These are phyloP conservation scores for Helotiales sp. DNA, from an alignment of 2,329 filamentous ascomycete genomes.

Conservation along the genomic window DNA sequence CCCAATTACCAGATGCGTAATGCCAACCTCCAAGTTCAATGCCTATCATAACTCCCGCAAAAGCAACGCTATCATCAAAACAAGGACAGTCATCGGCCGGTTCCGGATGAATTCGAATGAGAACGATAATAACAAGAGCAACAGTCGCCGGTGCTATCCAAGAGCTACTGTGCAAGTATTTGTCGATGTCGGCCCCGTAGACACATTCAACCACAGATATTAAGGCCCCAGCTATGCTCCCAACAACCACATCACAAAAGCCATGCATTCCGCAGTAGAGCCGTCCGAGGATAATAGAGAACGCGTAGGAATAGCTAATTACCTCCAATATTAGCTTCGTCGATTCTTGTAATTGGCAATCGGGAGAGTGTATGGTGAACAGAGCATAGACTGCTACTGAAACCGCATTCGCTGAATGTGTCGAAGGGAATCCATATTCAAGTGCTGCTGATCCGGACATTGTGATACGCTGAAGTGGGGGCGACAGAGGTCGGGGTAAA, in stretches of 20 bases:
- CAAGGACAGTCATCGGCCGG: slow-evolving; percentile 96
- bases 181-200: slow-evolving; percentile 63
- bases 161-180: slow-evolving; percentile 65
- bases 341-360: slow-evolving; percentile 59
- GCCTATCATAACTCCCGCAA: slow-evolving; percentile 87
- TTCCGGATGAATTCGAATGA: slow-evolving; percentile 90
- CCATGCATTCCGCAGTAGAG: slow-evolving; percentile 99
- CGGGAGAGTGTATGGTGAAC: slow-evolving; percentile 64
- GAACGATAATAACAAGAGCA: slow-evolving; percentile 65
- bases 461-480: slow-evolving; percentile 89
- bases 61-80: slow-evolving; percentile 93
- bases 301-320: slow-evolving; percentile 79
- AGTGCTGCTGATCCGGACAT: slow-evolving; percentile 95
- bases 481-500: slow-evolving; percentile 86
- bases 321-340: slow-evolving; percentile 64
- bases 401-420: slow-evolving; percentile 94
- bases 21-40: slow-evolving; percentile 83
- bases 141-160: slow-evolving; percentile 65
- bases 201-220: slow-evolving; percentile 61
- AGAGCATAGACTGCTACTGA: slow-evolving; percentile 88
- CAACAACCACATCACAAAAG: slow-evolving; percentile 85
- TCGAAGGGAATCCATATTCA: slow-evolving; percentile 96
- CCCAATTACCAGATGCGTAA: slow-evolving; percentile 48
- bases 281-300: slow-evolving; percentile 86
- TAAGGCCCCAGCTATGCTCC: slow-evolving; percentile 72